These are phyloP conservation scores for Neolentinus lepideus DNA, from an alignment of 1,284 basidiomycete genomes.

Conservation along the genomic window DNA sequence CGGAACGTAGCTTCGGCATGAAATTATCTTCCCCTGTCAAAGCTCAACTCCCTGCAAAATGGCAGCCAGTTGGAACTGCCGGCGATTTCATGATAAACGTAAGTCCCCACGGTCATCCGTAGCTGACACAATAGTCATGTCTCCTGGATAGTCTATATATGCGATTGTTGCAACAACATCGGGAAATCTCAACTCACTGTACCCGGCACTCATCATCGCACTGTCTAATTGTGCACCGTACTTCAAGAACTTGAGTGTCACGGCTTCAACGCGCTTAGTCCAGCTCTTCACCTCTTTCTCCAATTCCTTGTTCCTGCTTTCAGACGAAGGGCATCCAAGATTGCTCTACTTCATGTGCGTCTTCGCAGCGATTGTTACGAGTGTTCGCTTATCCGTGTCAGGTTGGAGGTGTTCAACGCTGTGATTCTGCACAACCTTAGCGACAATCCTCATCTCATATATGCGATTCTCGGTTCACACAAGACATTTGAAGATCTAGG, in stretches of 20 bases:
- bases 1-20: constrained; percentile 71
- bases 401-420: constrained; percentile 88
- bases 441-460: constrained; percentile 85
- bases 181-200: constrained; percentile 74
- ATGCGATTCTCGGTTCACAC: constrained; percentile 79
- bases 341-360: constrained; percentile 83
- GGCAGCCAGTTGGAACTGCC: constrained; percentile 64
- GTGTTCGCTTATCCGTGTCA: constrained; percentile 19
- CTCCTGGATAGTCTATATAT: constrained; percentile 64
- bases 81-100: constrained; percentile 88
- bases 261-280: constrained; percentile 75
- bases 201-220: constrained; percentile 86
- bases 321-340: constrained; percentile 91
- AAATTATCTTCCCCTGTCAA: constrained; percentile 59
- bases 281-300: constrained; percentile 89
- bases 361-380: neutral
- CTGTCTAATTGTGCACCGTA: constrained; percentile 86
- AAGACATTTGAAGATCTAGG: constrained; percentile 83
- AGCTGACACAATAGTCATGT: neutral
- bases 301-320: constrained; percentile 81
- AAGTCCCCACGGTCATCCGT: constrained; percentile 20
- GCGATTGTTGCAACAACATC: constrained; percentile 85
- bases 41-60: constrained; percentile 66
- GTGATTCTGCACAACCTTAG: constrained; percentile 65
- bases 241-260: constrained; percentile 76